A percentile compares a stretch with the other conserved stretches of the same genome.
Conservation (phyloP, 495 filamentous ascomycete genomes). For the Podospora tetraspora region DNA sequence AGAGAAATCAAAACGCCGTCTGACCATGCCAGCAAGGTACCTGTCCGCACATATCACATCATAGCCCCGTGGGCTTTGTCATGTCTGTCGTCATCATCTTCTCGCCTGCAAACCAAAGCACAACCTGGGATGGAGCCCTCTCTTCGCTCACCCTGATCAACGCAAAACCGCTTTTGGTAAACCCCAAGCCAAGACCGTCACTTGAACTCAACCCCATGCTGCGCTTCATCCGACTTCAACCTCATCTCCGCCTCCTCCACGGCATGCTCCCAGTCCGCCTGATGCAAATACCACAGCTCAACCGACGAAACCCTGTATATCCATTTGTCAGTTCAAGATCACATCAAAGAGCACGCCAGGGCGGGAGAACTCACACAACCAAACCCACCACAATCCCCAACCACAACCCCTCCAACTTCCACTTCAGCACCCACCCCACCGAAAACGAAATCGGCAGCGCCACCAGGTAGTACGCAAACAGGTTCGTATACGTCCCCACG, state of each 20-base stretch:
- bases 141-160: neutral
- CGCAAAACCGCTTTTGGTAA: neutral
- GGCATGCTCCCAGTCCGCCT: conserved; percentile 29
- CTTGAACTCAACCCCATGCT: conserved; percentile 16
- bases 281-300: conserved; percentile 27
- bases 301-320: conserved; percentile 25
- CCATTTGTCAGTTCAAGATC: neutral
- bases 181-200: neutral
- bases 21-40: neutral
- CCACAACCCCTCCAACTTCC: conserved; percentile 70
- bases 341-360: no score
- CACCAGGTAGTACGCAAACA: conserved; percentile 74
- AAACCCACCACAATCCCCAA: conserved; percentile 60
- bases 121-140: neutral
- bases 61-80: neutral
- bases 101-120: neutral
- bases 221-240: conserved; percentile 24
- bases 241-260: conserved; percentile 28
- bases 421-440: conserved; percentile 60
- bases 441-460: conserved; percentile 74
- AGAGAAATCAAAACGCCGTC: neutral
- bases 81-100: neutral
- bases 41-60: neutral
- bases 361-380: conserved; percentile 33
- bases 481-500: conserved; percentile 69